Percentiles rank a stretch among this genome's conserved stretches.
phyloP scores from a whole-genome alignment of 176 grass and related monocot genomes.

The Ensete ventricosum region DNA sequence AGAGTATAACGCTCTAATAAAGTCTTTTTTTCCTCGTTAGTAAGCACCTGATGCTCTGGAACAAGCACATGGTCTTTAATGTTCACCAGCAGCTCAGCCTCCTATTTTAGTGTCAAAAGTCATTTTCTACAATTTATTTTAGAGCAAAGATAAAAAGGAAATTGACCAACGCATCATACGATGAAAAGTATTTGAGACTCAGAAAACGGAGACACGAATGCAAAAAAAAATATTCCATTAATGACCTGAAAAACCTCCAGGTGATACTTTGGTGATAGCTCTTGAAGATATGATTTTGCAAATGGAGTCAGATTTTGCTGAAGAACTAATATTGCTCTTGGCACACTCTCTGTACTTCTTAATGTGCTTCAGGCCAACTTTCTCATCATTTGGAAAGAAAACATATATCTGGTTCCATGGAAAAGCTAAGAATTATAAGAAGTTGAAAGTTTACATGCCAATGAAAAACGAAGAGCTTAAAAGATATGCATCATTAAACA shows the following conservation, averaged over 20 bases:
- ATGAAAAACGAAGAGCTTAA: not conserved
- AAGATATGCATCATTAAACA: too few species aligned
- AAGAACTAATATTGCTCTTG: slow-evolving; percentile 52
- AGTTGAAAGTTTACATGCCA: not conserved
- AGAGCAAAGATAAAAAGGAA: not conserved
- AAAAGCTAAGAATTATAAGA: slow-evolving; percentile 9
- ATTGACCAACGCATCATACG: not conserved
- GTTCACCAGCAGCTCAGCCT: slow-evolving; percentile 82
- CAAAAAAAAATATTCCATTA: not conserved
- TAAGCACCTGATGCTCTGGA: slow-evolving; percentile 61
- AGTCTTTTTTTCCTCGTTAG: slow-evolving; percentile 48
- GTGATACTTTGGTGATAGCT: slow-evolving; percentile 63
- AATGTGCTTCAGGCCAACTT: slow-evolving; percentile 97
- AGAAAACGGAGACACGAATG: not conserved
- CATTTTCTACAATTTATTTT: not conserved
- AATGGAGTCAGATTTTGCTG: slow-evolving; percentile 95
- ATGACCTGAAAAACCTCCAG: slow-evolving; percentile 83
- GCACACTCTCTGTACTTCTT: slow-evolving; percentile 82
- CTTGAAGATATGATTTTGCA: slow-evolving; percentile 60
- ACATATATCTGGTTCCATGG: slow-evolving; percentile 68
- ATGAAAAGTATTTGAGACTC: not conserved
- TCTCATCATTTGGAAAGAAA: slow-evolving; percentile 93
- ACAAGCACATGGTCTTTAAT: slow-evolving; percentile 73
- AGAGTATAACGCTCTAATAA: slow-evolving; percentile 67
- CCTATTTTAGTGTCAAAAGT: slow-evolving; percentile 27